Evolutionary conservation across 1,284 basidiomycete species (phyloP), one percentile per base, ranked within the genome.

Genomic region (Leucoagaricus sp.): DNA sequence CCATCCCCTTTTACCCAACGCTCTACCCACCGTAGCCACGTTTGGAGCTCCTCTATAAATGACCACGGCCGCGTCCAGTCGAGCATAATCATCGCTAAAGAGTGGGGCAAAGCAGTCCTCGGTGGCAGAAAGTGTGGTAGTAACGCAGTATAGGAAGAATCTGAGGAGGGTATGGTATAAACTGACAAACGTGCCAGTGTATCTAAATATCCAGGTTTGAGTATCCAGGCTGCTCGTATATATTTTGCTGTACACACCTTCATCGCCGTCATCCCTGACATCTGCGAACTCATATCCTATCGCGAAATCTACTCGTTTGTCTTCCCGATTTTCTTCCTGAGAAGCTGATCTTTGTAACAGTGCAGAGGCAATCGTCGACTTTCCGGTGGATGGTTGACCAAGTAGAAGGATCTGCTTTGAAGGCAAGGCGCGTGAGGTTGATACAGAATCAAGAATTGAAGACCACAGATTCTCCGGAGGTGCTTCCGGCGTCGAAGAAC

Each of bases 21-120:
- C 64, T 95, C 91, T 15, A 96, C 78, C 90, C 92, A 93, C 52
- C 72, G 73, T 45, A 98, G 75, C 96, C 96, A 98, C 42, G 78
- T 83, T 58, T 91, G 77, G 4, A 99, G 76, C 66, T 98, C 91
- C n/a, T 89, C 85, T 1, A 96, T 72, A 72, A 98, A 98, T 0
- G 87, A 84, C 85, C 92, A 94, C 0, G 96, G 96, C 63, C 85
- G 84, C 63, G 94, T 94, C 96, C 96, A 98, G 71, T 99, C 96
- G n/a, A 98, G 78, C 0, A 89, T 83, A 63, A 98, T 91, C 64
- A 98, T 76, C 48, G 95, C 84, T 12, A 94, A 79, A 0, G 93
- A 91, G 65, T 96, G 90, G 34, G 86, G 80, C 8, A 95, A 71
- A 4, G 85, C 78, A 15, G 82, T 74, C 57, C 81, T 78, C 4